phyloP scores from a whole-genome alignment of 2,329 filamentous ascomycete species.

The Verticillium longisporum region DNA sequence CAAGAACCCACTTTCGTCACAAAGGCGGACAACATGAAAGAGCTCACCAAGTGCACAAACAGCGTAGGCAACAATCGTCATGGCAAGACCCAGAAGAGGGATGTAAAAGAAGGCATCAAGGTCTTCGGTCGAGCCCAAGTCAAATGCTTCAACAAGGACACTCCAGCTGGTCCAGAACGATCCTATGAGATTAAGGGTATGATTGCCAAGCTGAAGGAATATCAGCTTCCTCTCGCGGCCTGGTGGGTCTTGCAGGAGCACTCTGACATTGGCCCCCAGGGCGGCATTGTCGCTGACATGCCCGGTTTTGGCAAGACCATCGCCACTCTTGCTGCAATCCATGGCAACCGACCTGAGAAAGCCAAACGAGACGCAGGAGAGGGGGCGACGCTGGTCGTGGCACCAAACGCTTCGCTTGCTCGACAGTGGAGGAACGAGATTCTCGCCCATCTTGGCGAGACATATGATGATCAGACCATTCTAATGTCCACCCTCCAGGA shows the following conservation, averaged over 20 bases:
- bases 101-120: not conserved
- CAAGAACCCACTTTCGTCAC: not conserved
- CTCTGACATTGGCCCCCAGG: constrained; percentile 16
- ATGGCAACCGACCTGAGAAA: constrained; percentile 28
- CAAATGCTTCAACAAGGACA: not conserved
- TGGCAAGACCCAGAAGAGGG: not conserved
- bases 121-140: not conserved
- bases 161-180: not conserved
- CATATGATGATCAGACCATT: not conserved
- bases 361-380: constrained; percentile 28
- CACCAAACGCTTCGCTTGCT: constrained; percentile 14
- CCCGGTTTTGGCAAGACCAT: constrained; percentile 63
- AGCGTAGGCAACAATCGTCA: not conserved
- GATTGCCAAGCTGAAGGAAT: not conserved
- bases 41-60: not conserved
- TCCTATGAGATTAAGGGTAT: not conserved
- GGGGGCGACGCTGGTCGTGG: constrained; percentile 24
- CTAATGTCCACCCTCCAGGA: not conserved
- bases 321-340: constrained; percentile 30
- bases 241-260: not conserved
- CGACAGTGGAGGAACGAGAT: constrained; percentile 22
- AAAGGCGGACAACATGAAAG: not conserved
- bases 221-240: not conserved
- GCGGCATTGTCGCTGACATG: constrained; percentile 53
- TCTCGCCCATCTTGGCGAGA: not conserved